Conservation (phyloP, 768 basidiomycete genomes). For the Polyporus arcularius region DNA sequence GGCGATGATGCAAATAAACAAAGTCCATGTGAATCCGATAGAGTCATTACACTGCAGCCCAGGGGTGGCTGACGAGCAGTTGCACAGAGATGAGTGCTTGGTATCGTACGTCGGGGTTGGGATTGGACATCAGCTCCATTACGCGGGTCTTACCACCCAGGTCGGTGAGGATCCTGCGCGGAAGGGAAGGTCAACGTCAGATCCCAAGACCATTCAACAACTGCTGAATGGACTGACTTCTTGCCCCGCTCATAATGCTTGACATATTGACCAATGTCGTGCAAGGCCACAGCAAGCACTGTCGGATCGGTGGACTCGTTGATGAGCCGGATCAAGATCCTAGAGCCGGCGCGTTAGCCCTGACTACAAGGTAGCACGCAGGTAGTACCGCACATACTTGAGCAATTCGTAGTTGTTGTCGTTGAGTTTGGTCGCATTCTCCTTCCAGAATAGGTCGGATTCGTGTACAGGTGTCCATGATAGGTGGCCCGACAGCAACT, state of each 20-base stretch:
- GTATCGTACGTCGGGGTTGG: slow-evolving; percentile 88
- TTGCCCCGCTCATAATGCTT: slow-evolving; percentile 91
- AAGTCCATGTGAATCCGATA: slow-evolving; percentile 1
- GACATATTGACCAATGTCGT: slow-evolving; percentile 93
- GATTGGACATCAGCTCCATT: slow-evolving; percentile 92
- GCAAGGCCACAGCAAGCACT: slow-evolving; percentile 88
- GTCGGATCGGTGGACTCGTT: slow-evolving; percentile 68
- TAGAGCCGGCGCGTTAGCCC: slow-evolving; percentile 31
- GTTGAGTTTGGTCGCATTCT: slow-evolving; percentile 85
- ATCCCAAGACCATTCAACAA: neutral
- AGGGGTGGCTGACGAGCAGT: slow-evolving; percentile 88
- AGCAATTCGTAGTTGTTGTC: slow-evolving; percentile 84
- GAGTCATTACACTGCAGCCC: slow-evolving; percentile 52
- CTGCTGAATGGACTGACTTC: slow-evolving; percentile 55
- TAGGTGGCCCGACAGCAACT: slow-evolving; percentile 85
- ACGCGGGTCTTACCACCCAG: slow-evolving; percentile 84
- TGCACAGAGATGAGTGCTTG: slow-evolving; percentile 89
- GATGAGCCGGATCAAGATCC: slow-evolving; percentile 74
- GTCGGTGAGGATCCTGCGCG: slow-evolving; percentile 70
- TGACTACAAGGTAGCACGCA: neutral
- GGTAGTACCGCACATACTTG: slow-evolving; percentile 51
- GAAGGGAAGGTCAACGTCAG: slow-evolving; percentile 1
- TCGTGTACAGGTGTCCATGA: slow-evolving; percentile 97
- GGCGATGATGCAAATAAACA: neutral
- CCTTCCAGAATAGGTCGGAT: slow-evolving; percentile 97